Evolutionary conservation across 1,139 yeast species (phyloP), one percentile per base, ranked within the genome.

Genomic region (Lodderomyces elongisporus): DNA sequence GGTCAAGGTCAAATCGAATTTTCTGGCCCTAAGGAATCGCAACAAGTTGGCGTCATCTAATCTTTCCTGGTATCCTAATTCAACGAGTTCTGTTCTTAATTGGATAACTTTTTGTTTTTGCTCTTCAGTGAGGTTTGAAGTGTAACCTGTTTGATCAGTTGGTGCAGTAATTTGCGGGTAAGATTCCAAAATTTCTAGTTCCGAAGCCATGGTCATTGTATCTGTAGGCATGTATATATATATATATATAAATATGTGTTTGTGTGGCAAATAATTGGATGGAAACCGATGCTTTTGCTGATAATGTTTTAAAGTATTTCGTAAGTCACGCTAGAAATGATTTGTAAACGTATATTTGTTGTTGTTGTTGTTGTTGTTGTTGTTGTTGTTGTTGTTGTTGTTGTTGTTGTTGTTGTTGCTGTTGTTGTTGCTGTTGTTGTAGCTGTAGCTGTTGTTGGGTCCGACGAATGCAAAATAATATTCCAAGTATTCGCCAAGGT

Each of bases 21-120:
- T 89, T 60, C 98, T 80, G 14, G 98, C 98, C 55, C 98, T 78
- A 48, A 93, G 70, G 63, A 91, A 91, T 50, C 98, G 78, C 52
- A 87, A 73, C 56, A 91, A 64, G 4, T 93, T 73, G n/a, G 96
- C 85, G 50, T 85, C 95, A 58, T 91, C 98, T 37, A 85, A 62
- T 49, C 98, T 78, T 34, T 77, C 74, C 20, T 64, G 70, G 62
- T 70, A 87, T 2, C 94, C 95, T 38, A 68, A 72, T 6, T 70
- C 80, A 38, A 59, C 61, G 46, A 89, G 69, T 37, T 70, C 65
- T 20, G 65, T 66, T 47, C 80, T 77, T 41, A 91, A 62, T 46
- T 75, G 70, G 34, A 66, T 71, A 41, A 88, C 60, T 24, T 73
- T 71, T 28, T 65, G 60, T 53, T 73, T 66, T 59, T 91, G 96